Conservation (phyloP, 805 yeast species). For the Wickerhamiella allomyrinae region DNA sequence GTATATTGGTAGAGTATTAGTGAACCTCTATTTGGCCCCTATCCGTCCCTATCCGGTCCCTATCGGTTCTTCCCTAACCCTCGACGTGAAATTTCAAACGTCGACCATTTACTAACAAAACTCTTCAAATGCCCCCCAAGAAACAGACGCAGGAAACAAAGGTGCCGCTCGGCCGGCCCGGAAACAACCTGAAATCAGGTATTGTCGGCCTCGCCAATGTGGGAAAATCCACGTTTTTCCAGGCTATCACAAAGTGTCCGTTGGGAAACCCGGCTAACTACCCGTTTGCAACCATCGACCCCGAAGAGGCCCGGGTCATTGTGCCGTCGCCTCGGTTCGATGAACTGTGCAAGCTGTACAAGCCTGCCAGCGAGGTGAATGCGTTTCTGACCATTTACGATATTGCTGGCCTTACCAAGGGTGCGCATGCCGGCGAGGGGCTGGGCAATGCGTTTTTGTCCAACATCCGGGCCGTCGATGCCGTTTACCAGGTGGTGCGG, state of each 20-base stretch:
- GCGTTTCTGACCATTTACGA: slow-evolving; percentile 88
- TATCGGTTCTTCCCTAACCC: too few relatives aligned
- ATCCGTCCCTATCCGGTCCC: too few relatives aligned
- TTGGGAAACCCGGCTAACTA: slow-evolving; percentile 95
- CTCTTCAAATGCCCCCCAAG: slow-evolving; percentile 52
- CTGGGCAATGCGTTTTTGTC: slow-evolving; percentile 94
- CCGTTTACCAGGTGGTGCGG: slow-evolving; percentile 93
- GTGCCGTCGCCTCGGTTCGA: slow-evolving; percentile 89
- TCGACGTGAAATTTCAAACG: too few relatives aligned
- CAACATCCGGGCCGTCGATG: slow-evolving; percentile 94
- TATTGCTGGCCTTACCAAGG: slow-evolving; percentile 95
- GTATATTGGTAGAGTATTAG: too few relatives aligned
- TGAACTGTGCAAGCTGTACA: slow-evolving; percentile 53
- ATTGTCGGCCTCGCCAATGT: slow-evolving; percentile 79
- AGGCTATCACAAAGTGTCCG: slow-evolving; percentile 85
- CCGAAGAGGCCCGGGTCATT: slow-evolving; percentile 92
- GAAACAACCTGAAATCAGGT: slow-evolving; percentile 60
- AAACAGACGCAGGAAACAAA: slow-evolving; percentile 57
- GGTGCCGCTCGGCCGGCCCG: slow-evolving; percentile 72
- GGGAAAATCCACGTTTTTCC: slow-evolving; percentile 95
- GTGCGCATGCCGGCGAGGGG: slow-evolving; percentile 95
- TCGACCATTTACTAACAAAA: too few relatives aligned
- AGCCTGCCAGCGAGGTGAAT: slow-evolving; percentile 75
- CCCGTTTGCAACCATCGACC: slow-evolving; percentile 96
- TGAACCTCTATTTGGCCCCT: too few relatives aligned